phyloP scores from a whole-genome alignment of 2,329 filamentous ascomycete genomes.

The Chalaropsis ovoidea region DNA sequence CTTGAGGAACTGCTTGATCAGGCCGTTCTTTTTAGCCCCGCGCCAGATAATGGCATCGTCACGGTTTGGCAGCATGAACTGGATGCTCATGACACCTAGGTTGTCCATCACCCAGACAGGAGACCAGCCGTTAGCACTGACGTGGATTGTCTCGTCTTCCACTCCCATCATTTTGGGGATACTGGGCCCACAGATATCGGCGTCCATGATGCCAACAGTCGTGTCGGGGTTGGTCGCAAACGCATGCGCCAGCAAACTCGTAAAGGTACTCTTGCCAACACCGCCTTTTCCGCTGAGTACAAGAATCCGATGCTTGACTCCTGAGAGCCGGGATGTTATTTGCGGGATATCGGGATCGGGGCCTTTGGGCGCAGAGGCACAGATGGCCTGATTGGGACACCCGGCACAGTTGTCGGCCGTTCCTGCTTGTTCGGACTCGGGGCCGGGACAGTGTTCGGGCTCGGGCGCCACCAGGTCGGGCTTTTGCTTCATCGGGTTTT shows the following conservation, averaged over 20 bases:
- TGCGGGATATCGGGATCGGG: slow-evolving; percentile 88
- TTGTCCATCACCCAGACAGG: slow-evolving; percentile 95
- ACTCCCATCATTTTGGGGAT: slow-evolving; percentile 99
- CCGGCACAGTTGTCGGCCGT: slow-evolving; percentile 77
- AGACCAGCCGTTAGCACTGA: slow-evolving; percentile 80
- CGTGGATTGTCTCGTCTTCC: slow-evolving; percentile 84
- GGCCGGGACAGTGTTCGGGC: slow-evolving; percentile 92
- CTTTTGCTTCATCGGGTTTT: slow-evolving; percentile 59
- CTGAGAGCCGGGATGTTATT: slow-evolving; percentile 71
- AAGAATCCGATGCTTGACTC: slow-evolving; percentile 83
- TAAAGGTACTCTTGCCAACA: slow-evolving; percentile 93
- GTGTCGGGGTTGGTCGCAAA: slow-evolving; percentile 71
- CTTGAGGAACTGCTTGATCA: slow-evolving; percentile 96
- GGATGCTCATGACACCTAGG: slow-evolving; percentile 89
- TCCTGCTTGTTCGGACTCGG: slow-evolving; percentile 62
- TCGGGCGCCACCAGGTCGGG: slow-evolving; percentile 87
- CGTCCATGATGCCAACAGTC: slow-evolving; percentile 92
- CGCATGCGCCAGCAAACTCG: slow-evolving; percentile 74
- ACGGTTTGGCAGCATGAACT: slow-evolving; percentile 91
- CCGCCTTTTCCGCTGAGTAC: slow-evolving; percentile 91
- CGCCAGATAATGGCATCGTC: slow-evolving; percentile 97
- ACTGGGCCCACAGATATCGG: slow-evolving; percentile 89
- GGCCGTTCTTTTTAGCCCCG: slow-evolving; percentile 93
- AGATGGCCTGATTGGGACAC: slow-evolving; percentile 92
- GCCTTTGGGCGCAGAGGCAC: slow-evolving; percentile 85